Conservation (phyloP, 2,329 filamentous ascomycete genomes). For the Pseudocercospora crystallina region DNA sequence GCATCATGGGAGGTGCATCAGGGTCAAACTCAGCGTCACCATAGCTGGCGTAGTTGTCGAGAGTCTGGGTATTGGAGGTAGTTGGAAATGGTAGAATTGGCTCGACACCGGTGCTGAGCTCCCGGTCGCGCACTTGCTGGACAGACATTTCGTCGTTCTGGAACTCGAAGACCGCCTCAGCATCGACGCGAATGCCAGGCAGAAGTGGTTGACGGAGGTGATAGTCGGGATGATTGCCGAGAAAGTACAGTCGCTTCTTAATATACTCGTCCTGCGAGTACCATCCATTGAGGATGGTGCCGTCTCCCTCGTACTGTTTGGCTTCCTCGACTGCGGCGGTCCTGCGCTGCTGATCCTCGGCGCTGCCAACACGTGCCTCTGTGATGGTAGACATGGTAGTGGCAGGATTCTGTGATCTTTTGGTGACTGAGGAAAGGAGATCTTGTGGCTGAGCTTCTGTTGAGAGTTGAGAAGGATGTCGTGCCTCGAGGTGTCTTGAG, state of each 20-base stretch:
- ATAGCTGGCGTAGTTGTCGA: slow-evolving; percentile 28
- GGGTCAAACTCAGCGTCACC: slow-evolving; percentile 11
- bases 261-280: slow-evolving; percentile 29
- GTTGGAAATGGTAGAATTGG: slow-evolving; percentile 31
- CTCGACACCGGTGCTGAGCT: slow-evolving; percentile 21
- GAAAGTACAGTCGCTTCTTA: slow-evolving; percentile 24
- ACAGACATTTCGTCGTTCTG: slow-evolving; percentile 21
- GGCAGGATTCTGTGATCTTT: too few species aligned
- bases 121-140: slow-evolving; percentile 27
- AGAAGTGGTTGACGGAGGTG: slow-evolving; percentile 7
- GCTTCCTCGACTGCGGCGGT: slow-evolving; percentile 8
- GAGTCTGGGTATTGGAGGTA: slow-evolving; percentile 27
- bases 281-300: slow-evolving; percentile 26
- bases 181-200: slow-evolving; percentile 18
- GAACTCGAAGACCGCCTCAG: slow-evolving; percentile 23
- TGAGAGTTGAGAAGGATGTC: too few species aligned
- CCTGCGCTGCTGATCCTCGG: slow-evolving; percentile 1
- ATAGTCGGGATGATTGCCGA: slow-evolving; percentile 25
- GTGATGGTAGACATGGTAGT: too few species aligned
- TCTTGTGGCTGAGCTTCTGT: too few species aligned
- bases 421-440: too few species aligned
- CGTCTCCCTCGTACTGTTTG: slow-evolving; percentile 19
- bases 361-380: background rate
- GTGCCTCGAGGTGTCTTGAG: too few species aligned
- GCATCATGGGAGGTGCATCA: background rate